These are phyloP conservation scores for Malus asiatica DNA, from an alignment of 306 rosid species.

Conservation along the genomic window DNA sequence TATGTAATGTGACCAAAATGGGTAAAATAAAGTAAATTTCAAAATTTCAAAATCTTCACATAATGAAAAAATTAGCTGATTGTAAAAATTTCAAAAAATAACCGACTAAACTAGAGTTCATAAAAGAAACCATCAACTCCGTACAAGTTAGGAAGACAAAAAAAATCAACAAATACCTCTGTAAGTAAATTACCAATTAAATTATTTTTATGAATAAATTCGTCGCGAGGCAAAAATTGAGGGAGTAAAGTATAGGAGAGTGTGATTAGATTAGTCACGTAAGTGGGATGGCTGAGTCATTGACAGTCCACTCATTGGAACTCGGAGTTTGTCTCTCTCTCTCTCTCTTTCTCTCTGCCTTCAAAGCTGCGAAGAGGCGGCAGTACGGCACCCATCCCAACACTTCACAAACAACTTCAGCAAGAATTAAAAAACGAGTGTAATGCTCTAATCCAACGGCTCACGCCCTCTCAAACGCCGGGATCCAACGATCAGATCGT, in stretches of 20 bases:
- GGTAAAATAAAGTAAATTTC: too few relatives aligned
- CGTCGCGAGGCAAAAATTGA: not conserved
- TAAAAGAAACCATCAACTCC: too few relatives aligned
- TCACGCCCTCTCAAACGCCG: not conserved
- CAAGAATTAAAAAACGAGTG: not conserved
- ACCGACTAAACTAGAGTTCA: too few relatives aligned
- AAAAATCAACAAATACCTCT: too few relatives aligned
- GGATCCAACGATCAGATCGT: constrained; percentile 2
- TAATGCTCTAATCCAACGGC: not conserved
- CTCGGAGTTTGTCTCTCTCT: not conserved
- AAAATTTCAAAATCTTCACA: too few relatives aligned
- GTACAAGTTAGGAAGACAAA: too few relatives aligned
- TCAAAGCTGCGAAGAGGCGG: not conserved
- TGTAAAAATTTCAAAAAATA: too few relatives aligned
- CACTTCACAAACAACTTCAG: not conserved
- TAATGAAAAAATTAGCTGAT: too few relatives aligned
- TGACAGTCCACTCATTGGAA: not conserved
- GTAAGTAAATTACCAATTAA: too few relatives aligned
- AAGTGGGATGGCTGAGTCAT: not conserved
- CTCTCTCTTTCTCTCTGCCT: not conserved
- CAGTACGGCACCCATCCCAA: not conserved
- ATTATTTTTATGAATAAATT: too few relatives aligned
- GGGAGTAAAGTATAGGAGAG: not conserved
- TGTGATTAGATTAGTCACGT: not conserved
- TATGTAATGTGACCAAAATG: too few relatives aligned